phyloP scores from a whole-genome alignment of 169 alveolate species.

The Cyclospora cayetanensis region DNA sequence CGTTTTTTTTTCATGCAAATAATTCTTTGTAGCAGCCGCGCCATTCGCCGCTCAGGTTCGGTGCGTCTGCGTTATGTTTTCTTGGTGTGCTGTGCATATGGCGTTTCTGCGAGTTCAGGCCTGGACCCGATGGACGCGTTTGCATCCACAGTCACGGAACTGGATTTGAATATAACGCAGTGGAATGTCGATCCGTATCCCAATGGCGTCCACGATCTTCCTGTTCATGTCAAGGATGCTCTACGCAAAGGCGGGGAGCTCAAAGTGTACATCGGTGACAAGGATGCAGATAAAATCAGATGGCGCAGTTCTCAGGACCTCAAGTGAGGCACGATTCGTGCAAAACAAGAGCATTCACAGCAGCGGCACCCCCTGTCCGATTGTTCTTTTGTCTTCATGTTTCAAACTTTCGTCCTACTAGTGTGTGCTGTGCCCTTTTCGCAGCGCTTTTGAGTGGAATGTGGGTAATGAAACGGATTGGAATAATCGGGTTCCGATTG shows the following conservation, averaged over 20 bases:
- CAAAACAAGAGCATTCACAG: neutral
- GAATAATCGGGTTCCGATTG: conserved; percentile 85
- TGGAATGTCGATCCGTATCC: conserved; percentile 94
- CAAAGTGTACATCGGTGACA: conserved; percentile 70
- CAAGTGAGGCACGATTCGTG: conserved; percentile 44
- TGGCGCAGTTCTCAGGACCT: conserved; percentile 77
- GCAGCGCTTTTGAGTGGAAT: conserved; percentile 88
- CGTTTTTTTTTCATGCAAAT: no score
- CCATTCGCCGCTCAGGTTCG: no score
- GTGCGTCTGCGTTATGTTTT: neutral
- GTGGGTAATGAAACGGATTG: conserved; percentile 85
- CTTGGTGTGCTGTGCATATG: neutral
- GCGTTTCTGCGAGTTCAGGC: conserved; percentile 19
- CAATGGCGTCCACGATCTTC: conserved; percentile 92
- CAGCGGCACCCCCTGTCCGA: neutral
- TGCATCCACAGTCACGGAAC: conserved; percentile 61
- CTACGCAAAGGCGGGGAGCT: conserved; percentile 87
- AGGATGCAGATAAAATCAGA: conserved; percentile 67
- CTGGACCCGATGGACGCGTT: conserved; percentile 75
- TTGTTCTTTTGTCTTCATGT: neutral
- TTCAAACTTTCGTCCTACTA: neutral
- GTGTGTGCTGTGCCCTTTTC: neutral
- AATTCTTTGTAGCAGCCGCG: no score
- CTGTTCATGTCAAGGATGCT: conserved; percentile 86
- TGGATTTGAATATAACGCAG: conserved; percentile 84